Base-by-base conservation (phyloP, 768 basidiomycete species). In the Guyanaporus albipodus region DNA sequence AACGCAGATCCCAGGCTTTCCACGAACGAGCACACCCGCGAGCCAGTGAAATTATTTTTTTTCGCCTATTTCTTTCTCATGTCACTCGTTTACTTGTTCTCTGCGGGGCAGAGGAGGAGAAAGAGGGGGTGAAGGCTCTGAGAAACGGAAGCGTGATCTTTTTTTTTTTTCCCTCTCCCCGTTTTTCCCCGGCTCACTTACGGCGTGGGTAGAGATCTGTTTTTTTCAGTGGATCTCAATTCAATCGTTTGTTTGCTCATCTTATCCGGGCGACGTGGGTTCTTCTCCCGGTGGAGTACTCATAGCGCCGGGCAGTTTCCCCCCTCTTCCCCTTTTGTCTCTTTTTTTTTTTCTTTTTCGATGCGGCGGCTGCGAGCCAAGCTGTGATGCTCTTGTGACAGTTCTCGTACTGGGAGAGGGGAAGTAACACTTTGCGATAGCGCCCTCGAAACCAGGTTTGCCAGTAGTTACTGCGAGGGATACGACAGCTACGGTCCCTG, bases 31-130 rank as follows among this genome's bases (percentile, higher is more conserved):
- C 19, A 31, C 18, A 22, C 7, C n/a, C 10, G 39, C 28, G 28
- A 14, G 10, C 10, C n/a, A 4, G n/a, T 14, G 7, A 14, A 8
- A 7, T 12, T 17, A 1, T 7, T 32, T 32, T 28, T 28, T 41
- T 21, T 32, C n/a, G n/a, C n/a, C n/a, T n/a, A n/a, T n/a, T n/a
- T n/a, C n/a, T 47, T 59, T 59, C 56, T 37, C 57, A 56, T 56
- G 54, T 46, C 54, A 44, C 4, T 41, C 35, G 19, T 39, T 21
- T 28, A 28, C 52, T 34, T 23, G 17, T n/a, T n/a, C n/a, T n/a
- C n/a, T n/a, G n/a, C n/a, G n/a, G n/a, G n/a, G n/a, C n/a, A n/a
- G n/a, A n/a, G n/a, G n/a, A n/a, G n/a, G n/a, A n/a, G n/a, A n/a
- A n/a, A n/a, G n/a, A n/a, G n/a, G n/a, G n/a, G n/a, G n/a, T n/a